A percentile compares a stretch with the other conserved stretches of the same genome.
Evolutionary conservation across 129 eudicot species (phyloP).

Genomic region (Centrapalus pauciflorus): DNA sequence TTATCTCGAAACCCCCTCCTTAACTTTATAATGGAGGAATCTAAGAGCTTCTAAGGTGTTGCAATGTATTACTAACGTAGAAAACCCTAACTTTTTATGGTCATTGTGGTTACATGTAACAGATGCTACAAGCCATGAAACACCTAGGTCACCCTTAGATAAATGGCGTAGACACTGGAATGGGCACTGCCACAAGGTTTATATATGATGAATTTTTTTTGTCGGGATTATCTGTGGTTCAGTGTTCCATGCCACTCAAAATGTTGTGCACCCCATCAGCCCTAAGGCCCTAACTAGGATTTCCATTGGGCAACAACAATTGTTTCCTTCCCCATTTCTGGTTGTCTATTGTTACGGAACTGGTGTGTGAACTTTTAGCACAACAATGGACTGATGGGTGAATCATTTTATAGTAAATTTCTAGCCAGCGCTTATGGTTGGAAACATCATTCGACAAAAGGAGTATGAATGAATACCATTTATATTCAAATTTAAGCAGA

Average conservation of each 20-base stretch:
- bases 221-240: neutral
- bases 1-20: neutral
- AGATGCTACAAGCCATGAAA: neutral
- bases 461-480: neutral
- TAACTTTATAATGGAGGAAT: neutral
- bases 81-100: neutral
- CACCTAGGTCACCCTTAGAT: neutral
- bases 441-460: conserved; percentile 2
- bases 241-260: neutral
- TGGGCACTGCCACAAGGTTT: too few species aligned
- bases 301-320: too few species aligned
- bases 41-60: neutral
- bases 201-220: too few species aligned
- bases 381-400: neutral
- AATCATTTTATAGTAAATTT: neutral
- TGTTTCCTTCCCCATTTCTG: neutral
- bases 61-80: neutral
- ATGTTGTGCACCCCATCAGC: neutral
- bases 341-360: neutral
- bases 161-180: too few species aligned
- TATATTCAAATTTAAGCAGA: neutral
- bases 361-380: neutral
- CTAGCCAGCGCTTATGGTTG: too few species aligned
- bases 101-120: neutral
- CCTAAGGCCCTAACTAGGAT: too few species aligned